phyloP scores from a whole-genome alignment of 1,284 basidiomycete species.

The Sporisorium scitamineum region DNA sequence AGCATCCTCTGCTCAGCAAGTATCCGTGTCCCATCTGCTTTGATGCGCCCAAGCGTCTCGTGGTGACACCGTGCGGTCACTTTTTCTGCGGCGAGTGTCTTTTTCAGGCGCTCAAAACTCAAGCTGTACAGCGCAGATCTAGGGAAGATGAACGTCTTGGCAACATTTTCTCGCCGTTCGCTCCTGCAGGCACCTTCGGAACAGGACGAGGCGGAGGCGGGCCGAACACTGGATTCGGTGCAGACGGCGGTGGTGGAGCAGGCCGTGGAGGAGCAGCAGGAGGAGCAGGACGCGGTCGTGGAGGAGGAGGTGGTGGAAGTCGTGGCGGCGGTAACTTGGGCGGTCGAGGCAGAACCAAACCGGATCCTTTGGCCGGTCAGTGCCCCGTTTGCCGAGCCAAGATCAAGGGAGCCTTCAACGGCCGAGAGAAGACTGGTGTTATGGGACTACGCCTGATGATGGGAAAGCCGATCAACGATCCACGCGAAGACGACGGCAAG shows the following conservation, averaged over 20 bases:
- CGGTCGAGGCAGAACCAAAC: constrained; percentile 12
- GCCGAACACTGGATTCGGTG: background rate
- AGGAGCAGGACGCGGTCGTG: constrained; percentile 20
- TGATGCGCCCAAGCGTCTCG: constrained; percentile 49
- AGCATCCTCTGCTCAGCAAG: constrained; percentile 51
- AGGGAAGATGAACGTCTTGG: constrained; percentile 40
- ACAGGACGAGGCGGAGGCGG: constrained; percentile 7
- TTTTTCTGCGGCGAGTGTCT: constrained; percentile 64
- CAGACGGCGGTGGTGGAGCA: constrained; percentile 3
- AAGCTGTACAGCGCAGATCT: constrained; percentile 44
- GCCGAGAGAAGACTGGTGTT: constrained; percentile 41
- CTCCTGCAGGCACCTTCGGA: constrained; percentile 15
- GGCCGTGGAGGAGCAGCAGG: constrained; percentile 15
- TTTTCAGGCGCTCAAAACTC: constrained; percentile 57
- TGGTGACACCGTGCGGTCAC: constrained; percentile 62
- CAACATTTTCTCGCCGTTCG: constrained; percentile 44
- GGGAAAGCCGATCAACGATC: constrained; percentile 53
- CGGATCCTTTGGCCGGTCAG: constrained; percentile 54
- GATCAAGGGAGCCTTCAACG: constrained; percentile 60
- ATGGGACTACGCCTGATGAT: constrained; percentile 54
- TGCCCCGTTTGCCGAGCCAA: constrained; percentile 61
- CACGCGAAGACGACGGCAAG: constrained; percentile 31
- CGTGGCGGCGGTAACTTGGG: constrained; percentile 7
- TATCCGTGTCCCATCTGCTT: constrained; percentile 66
- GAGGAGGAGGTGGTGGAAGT: constrained; percentile 8